Conservation (phyloP, 129 eudicot species). For the Helianthus annuus region HanXRQr2.0-SUNRISE NC_035434.2:132316729-132317228, state of each 20-base stretch:
- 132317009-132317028: background rate
- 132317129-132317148: background rate
- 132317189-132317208: slow-evolving; percentile 61
- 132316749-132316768: no score
- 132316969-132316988: background rate
- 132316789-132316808: no score
- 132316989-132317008: no score
- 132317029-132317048: background rate
- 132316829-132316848: no score
- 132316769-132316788: no score
- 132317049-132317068: background rate
- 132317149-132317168: slow-evolving; percentile 22
- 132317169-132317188: slow-evolving; percentile 84
- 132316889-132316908: no score
- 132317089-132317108: background rate
- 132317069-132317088: background rate
- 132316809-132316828: no score
- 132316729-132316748: background rate
- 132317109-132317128: background rate
- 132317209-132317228: slow-evolving; percentile 68
- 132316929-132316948: no score
- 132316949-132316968: no score
- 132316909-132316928: no score
- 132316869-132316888: no score
- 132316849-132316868: no score